Base-by-base conservation (phyloP, 306 rosid genomes). In the Bauhinia variegata region DNA sequence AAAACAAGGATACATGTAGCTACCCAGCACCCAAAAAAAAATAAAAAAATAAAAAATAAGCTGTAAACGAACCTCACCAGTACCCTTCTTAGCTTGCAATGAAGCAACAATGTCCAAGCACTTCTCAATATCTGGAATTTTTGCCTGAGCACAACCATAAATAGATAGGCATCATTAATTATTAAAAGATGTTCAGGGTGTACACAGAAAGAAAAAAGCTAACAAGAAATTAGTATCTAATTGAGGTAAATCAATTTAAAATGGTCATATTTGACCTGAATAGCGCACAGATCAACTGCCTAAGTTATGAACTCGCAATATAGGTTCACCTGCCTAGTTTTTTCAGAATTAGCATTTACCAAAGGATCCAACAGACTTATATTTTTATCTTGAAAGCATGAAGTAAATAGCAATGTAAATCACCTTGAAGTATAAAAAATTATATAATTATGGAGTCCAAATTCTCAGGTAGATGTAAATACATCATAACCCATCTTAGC, bases 51-150 rank as follows among this genome's bases (percentile, higher is more conserved):
- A n/a, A n/a, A n/a, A n/a, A n/a, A n/a, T n/a, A n/a, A n/a, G n/a
- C 59, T 30, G 63, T 64, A n/a, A n/a, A 93, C 97, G 78, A 86
- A 93, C 99, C 99, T 90, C 96, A 83, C 97, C 95, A 23, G 99
- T 77, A 63, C 86, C 95, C 91, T 90, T 88, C 92, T 88, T 88
- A 80, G 91, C 90, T 75, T 86, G 87, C 78, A 88, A 81, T 28
- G 91, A 74, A 49, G 91, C 90, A 76, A 89, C 93, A 58, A 90
- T 80, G 6, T 88, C 97, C 71, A 88, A 78, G 83, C 97, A 93
- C 81, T 95, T 95, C 58, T 80, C 89, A 61, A 93, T 93, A 82
- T 93, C 98, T 16, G 98, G 97, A 36, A 95, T 90, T 83, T 95
- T 95, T 55, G 97, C 99, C 99, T 95, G 83, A 38, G 34, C 78